Conservation (phyloP, 2,329 filamentous ascomycete genomes). For the Leptographium procerum region DNA sequence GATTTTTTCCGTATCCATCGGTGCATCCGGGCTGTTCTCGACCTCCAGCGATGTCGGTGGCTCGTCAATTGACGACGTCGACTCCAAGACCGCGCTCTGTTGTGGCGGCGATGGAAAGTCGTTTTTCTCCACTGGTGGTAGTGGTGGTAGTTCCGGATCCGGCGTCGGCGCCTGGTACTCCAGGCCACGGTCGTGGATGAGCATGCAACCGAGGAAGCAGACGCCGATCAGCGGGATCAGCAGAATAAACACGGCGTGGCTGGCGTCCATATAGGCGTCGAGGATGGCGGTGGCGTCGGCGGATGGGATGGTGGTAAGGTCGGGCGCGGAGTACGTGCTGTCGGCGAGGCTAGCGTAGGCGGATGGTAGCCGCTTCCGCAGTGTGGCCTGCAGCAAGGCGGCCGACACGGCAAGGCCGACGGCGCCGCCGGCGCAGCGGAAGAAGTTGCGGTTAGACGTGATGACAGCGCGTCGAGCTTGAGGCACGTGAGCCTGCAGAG, state of each 20-base stretch:
- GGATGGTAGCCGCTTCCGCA: conserved; percentile 10
- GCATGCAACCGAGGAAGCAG: conserved; percentile 37
- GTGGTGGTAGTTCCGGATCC: background rate
- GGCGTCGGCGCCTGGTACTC: conserved; percentile 9
- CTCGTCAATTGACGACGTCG: background rate
- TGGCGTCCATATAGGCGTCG: conserved; percentile 29
- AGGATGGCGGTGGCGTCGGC: conserved; percentile 11
- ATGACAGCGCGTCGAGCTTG: conserved; percentile 25
- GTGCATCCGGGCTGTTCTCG: background rate
- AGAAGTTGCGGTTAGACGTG: conserved; percentile 26
- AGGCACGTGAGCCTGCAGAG: conserved; percentile 23
- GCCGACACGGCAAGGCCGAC: conserved; percentile 21
- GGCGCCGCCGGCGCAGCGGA: conserved; percentile 25
- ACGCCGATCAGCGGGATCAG: conserved; percentile 41
- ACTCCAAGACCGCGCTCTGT: background rate
- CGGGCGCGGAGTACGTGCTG: conserved; percentile 19
- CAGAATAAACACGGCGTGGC: conserved; percentile 42
- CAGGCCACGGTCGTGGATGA: conserved; percentile 40
- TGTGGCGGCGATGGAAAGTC: background rate
- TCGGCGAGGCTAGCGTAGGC: conserved; percentile 14
- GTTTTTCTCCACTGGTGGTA: background rate
- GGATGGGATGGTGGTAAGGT: conserved; percentile 3
- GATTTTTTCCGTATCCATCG: background rate
- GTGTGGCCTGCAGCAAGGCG: conserved; percentile 20
- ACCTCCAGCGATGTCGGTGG: background rate